Evolutionary conservation across 768 basidiomycete genomes (phyloP), one percentile per base, ranked within the genome.

Genomic region (Kondoa subrosea): DNA sequence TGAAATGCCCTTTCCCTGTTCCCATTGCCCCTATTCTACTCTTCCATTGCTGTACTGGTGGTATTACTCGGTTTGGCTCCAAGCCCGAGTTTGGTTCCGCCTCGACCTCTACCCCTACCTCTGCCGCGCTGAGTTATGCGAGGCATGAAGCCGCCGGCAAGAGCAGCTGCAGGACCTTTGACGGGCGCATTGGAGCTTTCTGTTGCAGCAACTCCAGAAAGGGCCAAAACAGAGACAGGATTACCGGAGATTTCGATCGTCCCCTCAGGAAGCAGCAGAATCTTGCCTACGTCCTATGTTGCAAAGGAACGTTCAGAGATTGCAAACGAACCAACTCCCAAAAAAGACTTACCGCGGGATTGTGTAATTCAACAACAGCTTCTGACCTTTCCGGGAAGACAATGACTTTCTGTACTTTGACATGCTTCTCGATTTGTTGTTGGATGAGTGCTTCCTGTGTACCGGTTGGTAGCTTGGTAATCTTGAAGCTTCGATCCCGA

Each of bases 361-460:
- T 74, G 25, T 76, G 75, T 32, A 81, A 72, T 66, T 81, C 79
- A 0, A 79, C 79, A 2, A 78, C 68, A 1, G 80, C 81, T 60
- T 81, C 78, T 76, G 68, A 85, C 82, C 3, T 78, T 75, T 72
- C 91, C 85, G 3, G 93, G 80, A 75, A 91, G 86, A 1, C 69
- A n/a, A 89, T 83, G 3, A 91, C 84, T 64, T 83, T 84, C 56
- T 89, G 82, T 2, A 80, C 78, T 1, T 79, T 76, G 0, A 83
- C 83, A 56, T 87, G 75, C 77, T 90, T 93, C 75, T 91, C 89
- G 2, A 99, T 78, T 0, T 80, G 79, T 79, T 97, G 95, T 72
- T 99, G 93, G 29, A 99, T 77, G 0, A 97, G 79, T 1, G 88
- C 93, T 75, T 97, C 95, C 74, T 95, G 89, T 2, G 89, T 85